Base-by-base conservation (phyloP, 345 rosid genomes). In the Euphorbia peplus region DNA sequence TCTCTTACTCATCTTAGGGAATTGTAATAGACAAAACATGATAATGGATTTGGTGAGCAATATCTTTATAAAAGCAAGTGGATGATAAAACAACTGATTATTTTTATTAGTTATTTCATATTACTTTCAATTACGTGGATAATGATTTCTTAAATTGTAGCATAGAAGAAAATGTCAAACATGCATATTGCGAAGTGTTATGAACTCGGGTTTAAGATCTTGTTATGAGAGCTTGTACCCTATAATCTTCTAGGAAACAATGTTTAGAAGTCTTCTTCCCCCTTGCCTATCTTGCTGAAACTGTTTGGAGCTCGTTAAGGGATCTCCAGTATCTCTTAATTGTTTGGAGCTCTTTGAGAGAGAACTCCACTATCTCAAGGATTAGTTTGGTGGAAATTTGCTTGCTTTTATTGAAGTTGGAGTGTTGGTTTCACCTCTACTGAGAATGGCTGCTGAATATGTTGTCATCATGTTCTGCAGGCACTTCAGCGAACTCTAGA, bases 401-500 rank as follows among this genome's bases (percentile, higher is more conserved):
- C 13, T 10, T 13, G 24, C 3, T 22, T 54, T 4, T 12, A 24
- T 54, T 54, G 18, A n/a, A 30, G 64, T 75, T 32, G 39, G 22
- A 16, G 21, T 63, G 48, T 30, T 51, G 29, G 26, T 70, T 35
- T 55, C 32, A 47, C 68, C 15, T 37, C 22, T 62, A 28, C 19
- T 63, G 51, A 54, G 24, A 47, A 28, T 15, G 60, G 55, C 55
- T 32, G 29, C 55, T 41, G 52, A 11, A 4, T 72, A 10, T 68
- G 59, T 39, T 77, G 68, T 80, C 54, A 18, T 42, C 61, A 68
- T 52, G 69, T 58, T 74, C 69, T 64, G 25, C 73, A 93, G 98
- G 97, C 97, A 75, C 79, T 93, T 26, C 97, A 91, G 82, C 80
- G 99, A 73, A 95, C 99, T 63, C 78, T 88, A 59, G 99, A 95